Evolutionary conservation across 2,329 filamentous ascomycete genomes (phyloP), one percentile per base, ranked within the genome.

Genomic region (Talaromyces sp.): DNA sequence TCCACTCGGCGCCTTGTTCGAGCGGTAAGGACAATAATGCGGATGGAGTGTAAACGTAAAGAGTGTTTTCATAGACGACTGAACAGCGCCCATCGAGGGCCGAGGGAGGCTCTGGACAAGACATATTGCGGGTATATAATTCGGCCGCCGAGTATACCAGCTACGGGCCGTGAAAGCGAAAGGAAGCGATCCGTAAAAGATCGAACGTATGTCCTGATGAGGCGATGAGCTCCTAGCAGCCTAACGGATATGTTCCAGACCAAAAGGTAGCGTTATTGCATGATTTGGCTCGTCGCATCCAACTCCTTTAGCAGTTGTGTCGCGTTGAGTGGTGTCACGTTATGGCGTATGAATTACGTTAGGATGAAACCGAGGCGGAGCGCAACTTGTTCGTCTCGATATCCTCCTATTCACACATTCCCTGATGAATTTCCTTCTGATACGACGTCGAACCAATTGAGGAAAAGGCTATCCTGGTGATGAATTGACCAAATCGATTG

Each of bases 1-100:
- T 79, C 93, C 93, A 97, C 77, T 85, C 77, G 56, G 86, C 89
- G 58, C 89, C 89, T 67, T 86, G 76, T 66, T 84, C 77, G 66
- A 98, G 78, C 12, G 82, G 76, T 67, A 98, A 77, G 8, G 89
- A 89, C 73, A 92, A 85, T 69, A 98, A 93, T 31, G 86, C 90
- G 54, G 85, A 78, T 8, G 86, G 78, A 5, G 91, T 91, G 75
- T 91, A 96, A 52, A 90, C 87, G 79, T 96, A 98, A 60, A 98
- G 85, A 12, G 87, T 92, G 75, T 92, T 88, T 72, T 92, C 82
- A 79, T 91, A 82, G 65, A 97, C 84, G 71, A 89, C 86, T 63
- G 92, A 92, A 78, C 93, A 98, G 71, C 91, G 87, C 76, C 88
- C 86, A 75, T 87, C 84, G 73, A 97, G 80, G 66, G 88, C 81